Conservation (phyloP, 2,329 filamentous ascomycete genomes). For the Penicillium sp. region DNA sequence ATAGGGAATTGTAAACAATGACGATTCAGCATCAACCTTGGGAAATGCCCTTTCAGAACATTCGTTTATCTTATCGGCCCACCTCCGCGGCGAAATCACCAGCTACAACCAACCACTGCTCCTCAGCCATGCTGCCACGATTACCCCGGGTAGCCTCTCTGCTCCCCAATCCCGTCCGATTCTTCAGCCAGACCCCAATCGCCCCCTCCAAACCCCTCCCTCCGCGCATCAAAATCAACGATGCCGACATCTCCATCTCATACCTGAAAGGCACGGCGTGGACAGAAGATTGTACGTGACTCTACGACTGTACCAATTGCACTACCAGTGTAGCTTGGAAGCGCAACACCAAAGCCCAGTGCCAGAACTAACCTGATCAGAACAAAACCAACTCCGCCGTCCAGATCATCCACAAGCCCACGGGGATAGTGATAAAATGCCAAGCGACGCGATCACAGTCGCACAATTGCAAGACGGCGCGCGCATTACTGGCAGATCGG, state of each 20-base stretch:
- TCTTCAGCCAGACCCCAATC: slow-evolving; percentile 27
- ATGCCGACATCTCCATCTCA: slow-evolving; percentile 76
- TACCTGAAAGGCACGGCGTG: slow-evolving; percentile 92
- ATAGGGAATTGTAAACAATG: no score
- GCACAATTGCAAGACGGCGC: slow-evolving; percentile 85
- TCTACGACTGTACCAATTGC: no score
- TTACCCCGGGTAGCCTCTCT: background rate
- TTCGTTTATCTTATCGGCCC: slow-evolving; percentile 17
- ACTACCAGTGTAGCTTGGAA: no score
- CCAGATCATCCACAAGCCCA: slow-evolving; percentile 86
- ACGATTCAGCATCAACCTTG: no score
- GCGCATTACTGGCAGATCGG: slow-evolving; percentile 72
- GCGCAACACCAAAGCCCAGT: background rate
- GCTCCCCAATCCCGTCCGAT: slow-evolving; percentile 1
- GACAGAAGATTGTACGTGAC: slow-evolving; percentile 80
- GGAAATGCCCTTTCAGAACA: no score
- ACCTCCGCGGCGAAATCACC: background rate
- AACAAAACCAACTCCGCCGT: slow-evolving; percentile 98
- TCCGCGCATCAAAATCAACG: slow-evolving; percentile 72
- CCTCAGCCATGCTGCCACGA: slow-evolving; percentile 9
- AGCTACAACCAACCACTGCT: background rate
- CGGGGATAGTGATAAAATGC: slow-evolving; percentile 89
- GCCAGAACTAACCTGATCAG: slow-evolving; percentile 35
- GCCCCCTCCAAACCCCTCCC: slow-evolving; percentile 64
- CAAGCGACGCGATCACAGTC: slow-evolving; percentile 85